Percentiles rank a stretch among this genome's conserved stretches.
Conservation (phyloP, 352 stramenopile species). For the Globisporangium barbulae region DNA sequence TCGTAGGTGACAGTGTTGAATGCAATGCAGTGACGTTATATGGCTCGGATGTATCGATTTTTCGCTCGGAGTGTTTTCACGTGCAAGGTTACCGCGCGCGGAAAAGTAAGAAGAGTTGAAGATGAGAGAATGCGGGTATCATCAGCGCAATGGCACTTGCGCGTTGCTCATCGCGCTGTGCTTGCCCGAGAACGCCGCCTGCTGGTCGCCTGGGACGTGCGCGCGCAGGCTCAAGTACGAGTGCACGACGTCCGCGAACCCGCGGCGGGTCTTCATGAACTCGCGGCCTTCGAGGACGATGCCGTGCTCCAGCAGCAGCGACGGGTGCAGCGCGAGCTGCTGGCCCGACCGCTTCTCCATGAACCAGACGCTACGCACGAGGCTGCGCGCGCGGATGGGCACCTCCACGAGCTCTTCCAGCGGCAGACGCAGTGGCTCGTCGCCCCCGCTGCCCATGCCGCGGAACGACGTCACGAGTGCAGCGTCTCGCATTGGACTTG, state of each 20-base stretch:
- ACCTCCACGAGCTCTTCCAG: constrained; percentile 26
- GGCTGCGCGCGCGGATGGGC: constrained; percentile 27
- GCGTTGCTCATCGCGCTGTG: background rate
- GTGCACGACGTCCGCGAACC: constrained; percentile 46
- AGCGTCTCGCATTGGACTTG: constrained; percentile 7
- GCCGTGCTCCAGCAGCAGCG: constrained; percentile 26
- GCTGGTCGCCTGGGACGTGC: constrained; percentile 12
- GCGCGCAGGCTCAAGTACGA: constrained; percentile 25
- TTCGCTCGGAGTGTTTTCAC: background rate
- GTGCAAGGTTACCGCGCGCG: background rate
- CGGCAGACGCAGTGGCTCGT: constrained; percentile 15
- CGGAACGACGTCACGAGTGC: background rate
- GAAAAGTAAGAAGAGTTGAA: background rate
- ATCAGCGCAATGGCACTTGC: constrained; percentile 11
- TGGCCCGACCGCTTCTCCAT: constrained; percentile 19
- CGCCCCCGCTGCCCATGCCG: background rate
- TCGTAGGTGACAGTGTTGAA: background rate
- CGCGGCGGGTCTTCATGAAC: constrained; percentile 33
- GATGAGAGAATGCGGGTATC: background rate
- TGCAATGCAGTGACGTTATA: background rate
- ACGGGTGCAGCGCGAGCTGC: constrained; percentile 21
- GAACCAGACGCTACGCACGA: constrained; percentile 23
- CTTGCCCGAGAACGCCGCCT: background rate
- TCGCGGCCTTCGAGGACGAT: constrained; percentile 20
- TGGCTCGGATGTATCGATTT: background rate